A percentile compares a stretch with the other conserved stretches of the same genome.
These are phyloP conservation scores for Puccinia polysora DNA, from an alignment of 1,284 basidiomycete genomes.

Conservation along the genomic window DNA sequence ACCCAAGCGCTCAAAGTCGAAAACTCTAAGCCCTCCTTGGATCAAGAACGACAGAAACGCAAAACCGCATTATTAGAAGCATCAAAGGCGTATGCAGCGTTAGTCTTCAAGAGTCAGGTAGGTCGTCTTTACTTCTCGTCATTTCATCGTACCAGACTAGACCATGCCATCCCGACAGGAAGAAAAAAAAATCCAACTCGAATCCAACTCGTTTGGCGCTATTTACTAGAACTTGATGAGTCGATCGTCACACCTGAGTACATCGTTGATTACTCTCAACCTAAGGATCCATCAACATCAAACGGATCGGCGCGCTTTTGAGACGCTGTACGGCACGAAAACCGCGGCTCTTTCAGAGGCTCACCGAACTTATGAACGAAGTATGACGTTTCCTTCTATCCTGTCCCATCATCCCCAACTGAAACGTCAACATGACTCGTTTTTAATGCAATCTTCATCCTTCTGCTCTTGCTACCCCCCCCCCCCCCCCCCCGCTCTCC, in stretches of 20 bases:
- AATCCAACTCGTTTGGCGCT: neutral
- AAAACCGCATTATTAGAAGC: slow-evolving; percentile 17
- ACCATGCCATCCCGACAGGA: no score
- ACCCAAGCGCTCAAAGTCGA: neutral
- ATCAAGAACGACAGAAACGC: slow-evolving; percentile 18
- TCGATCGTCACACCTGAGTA: slow-evolving; percentile 10
- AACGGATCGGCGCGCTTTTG: slow-evolving; percentile 21
- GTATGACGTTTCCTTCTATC: slow-evolving; percentile 5
- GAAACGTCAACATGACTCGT: neutral
- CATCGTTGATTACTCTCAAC: slow-evolving; percentile 8
- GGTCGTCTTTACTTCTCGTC: neutral
- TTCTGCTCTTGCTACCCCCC: neutral
- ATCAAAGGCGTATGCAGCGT: neutral
- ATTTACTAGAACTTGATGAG: slow-evolving; percentile 7
- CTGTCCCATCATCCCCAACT: neutral
- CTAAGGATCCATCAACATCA: slow-evolving; percentile 17
- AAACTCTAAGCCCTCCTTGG: slow-evolving; percentile 15
- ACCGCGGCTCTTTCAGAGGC: slow-evolving; percentile 8
- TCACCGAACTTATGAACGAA: slow-evolving; percentile 6
- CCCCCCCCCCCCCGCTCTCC: no score
- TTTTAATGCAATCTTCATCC: neutral
- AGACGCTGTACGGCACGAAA: neutral
- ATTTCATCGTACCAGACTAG: neutral
- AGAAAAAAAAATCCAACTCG: no score
- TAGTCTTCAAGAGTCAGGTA: slow-evolving; percentile 10